Evolutionary conservation across 371 early-diverging fungal genomes (phyloP).

Genomic region (Zancudomyces culisetae): DNA sequence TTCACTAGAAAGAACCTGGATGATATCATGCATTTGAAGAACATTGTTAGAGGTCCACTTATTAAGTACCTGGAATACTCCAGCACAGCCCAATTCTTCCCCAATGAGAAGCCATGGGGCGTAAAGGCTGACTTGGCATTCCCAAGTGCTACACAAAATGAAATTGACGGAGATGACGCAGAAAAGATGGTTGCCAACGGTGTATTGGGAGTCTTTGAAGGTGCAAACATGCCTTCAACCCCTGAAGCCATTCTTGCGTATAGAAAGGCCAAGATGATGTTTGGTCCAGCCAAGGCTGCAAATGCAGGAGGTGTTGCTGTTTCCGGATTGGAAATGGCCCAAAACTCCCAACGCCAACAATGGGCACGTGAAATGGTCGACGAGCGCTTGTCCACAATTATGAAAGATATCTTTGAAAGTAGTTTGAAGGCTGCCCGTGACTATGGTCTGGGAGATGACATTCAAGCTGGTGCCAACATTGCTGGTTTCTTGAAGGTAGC

Average conservation of each 20-base stretch:
- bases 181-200: constrained; percentile 23
- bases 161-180: constrained; percentile 26
- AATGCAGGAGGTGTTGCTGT: constrained; percentile 29
- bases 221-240: constrained; percentile 30
- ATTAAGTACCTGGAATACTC: constrained; percentile 24
- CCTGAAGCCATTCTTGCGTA: constrained; percentile 25
- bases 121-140: constrained; percentile 25
- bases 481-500: constrained; percentile 29
- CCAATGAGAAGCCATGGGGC: constrained; percentile 25
- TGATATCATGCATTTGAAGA: constrained; percentile 26
- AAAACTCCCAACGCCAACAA: constrained; percentile 28
- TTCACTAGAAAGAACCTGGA: constrained; percentile 23
- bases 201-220: constrained; percentile 25
- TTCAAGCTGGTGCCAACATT: constrained; percentile 29
- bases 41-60: constrained; percentile 19
- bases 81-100: constrained; percentile 20
- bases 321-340: constrained; percentile 30
- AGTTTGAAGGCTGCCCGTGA: constrained; percentile 19
- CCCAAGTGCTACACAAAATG: constrained; percentile 28
- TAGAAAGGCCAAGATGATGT: constrained; percentile 20
- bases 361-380: constrained; percentile 27
- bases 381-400: constrained; percentile 19
- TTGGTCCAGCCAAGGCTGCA: constrained; percentile 28
- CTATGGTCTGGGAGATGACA: constrained; percentile 23
- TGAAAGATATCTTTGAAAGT: constrained; percentile 28